Evolutionary conservation across 495 filamentous ascomycete genomes (phyloP), one percentile per base, ranked within the genome.

Genomic region (Annulohypoxylon stygium): DNA sequence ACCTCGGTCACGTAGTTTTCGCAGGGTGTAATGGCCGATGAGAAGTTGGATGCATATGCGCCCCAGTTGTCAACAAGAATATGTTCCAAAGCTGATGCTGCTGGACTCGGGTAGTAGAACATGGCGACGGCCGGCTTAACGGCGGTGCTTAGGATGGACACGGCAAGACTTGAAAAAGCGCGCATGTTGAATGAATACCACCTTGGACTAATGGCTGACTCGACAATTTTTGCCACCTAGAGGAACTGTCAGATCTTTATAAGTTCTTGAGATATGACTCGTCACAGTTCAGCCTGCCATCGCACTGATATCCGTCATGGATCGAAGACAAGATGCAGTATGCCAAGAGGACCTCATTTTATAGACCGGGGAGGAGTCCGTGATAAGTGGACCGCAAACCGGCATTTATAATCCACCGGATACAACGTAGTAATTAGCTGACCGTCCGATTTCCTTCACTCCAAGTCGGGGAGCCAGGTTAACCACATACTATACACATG

Each of bases 41-140:
- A 75, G 57, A 81, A 81, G 37, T 78, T 79, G 18, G 77, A 78
- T 0, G 78, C 71, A 45, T 80, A 75, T 0, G 77, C 75, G 9
- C 73, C 80, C 72, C 76, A 70, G 63, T 76, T 78, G 51, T 79
- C 78, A 14, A 81, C 78, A 6, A 80, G 62, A 23, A 81, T 77
- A 39, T 79, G 78, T 59, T 81, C 80, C 1, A 81, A 43, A 3
- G 69, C 54, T 7, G 77, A 78, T 0, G 58, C 53, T 12, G 76
- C 74, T 1, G 75, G 58, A 39, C 34, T 73, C 25, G 78, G 80
- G 23, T 81, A 81, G 43, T 73, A 81, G 62, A 80, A 79, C 65
- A 73, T 75, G 50, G 69, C 69, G 71, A 8, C n/a, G 48, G 18
- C 33, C 18, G 18, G 59, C n/a, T 9, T 47, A 18, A 53, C 33